Evolutionary conservation across 345 rosid genomes (phyloP).

Genomic region (Salix arbutifolia): DNA sequence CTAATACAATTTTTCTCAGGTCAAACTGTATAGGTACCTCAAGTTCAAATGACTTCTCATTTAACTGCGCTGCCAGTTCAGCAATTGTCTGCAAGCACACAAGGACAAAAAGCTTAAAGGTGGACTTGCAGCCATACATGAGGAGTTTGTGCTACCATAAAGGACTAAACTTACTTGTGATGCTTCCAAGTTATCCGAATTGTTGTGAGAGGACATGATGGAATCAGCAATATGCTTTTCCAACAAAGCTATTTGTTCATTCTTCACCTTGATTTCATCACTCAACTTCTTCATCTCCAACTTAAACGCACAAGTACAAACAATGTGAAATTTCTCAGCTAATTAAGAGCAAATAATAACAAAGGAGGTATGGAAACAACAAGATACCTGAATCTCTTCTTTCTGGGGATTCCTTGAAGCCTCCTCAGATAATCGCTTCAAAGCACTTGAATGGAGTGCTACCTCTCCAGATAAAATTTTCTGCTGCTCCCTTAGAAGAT

Average conservation of each 20-base stretch:
- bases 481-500: slow-evolving; percentile 88
- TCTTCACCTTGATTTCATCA: slow-evolving; percentile 73
- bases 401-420: slow-evolving; percentile 66
- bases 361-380: slow-evolving; percentile 3
- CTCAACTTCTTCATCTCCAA: slow-evolving; percentile 61
- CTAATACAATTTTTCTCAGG: not conserved
- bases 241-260: slow-evolving; percentile 65
- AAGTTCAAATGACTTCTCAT: slow-evolving; percentile 91
- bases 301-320: slow-evolving; percentile 37
- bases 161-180: slow-evolving; percentile 50
- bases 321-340: slow-evolving; percentile 19
- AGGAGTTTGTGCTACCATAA: slow-evolving; percentile 2
- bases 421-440: slow-evolving; percentile 76
- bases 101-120: slow-evolving; percentile 20
- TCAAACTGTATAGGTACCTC: slow-evolving; percentile 49
- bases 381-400: slow-evolving; percentile 58
- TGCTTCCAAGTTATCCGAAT: slow-evolving; percentile 57
- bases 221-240: slow-evolving; percentile 79
- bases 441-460: slow-evolving; percentile 78
- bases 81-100: slow-evolving; percentile 58
- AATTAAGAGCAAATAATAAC: slow-evolving; percentile 12
- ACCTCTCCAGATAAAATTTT: slow-evolving; percentile 85
- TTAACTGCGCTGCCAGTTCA: slow-evolving; percentile 69
- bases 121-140: slow-evolving; percentile 8
- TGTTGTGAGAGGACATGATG: slow-evolving; percentile 47